Conservation (phyloP, 192 early-diverging fungal species). For the Ambispora gerdemannii region DNA sequence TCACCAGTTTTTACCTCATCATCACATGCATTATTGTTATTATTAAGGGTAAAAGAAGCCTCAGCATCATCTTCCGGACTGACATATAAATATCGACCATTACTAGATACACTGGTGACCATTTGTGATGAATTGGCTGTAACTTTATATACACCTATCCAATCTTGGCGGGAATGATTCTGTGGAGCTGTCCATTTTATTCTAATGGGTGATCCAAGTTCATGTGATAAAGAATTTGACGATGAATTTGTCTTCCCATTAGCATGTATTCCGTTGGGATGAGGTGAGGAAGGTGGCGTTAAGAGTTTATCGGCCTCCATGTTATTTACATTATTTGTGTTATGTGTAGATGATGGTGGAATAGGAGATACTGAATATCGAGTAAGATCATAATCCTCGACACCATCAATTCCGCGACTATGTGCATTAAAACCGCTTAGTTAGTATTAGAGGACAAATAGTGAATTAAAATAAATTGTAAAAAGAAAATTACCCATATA, state of each 20-base stretch:
- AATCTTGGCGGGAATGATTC: constrained; percentile 74
- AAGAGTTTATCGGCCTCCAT: not conserved
- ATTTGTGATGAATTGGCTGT: constrained; percentile 69
- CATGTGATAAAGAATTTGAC: constrained; percentile 39
- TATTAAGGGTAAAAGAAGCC: constrained; percentile 53
- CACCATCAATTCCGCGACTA: constrained; percentile 38
- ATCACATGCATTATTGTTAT: constrained; percentile 45
- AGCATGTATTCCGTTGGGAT: not conserved
- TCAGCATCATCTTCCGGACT: constrained; percentile 49
- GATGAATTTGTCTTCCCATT: not conserved
- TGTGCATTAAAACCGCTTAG: too few relatives aligned
- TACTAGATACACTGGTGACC: constrained; percentile 75
- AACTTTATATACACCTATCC: constrained; percentile 90
- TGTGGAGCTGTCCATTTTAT: constrained; percentile 74
- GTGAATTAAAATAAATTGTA: not conserved
- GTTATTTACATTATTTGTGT: too few relatives aligned
- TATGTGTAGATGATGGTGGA: too few relatives aligned
- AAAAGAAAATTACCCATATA: constrained; percentile 36
- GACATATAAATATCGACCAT: constrained; percentile 67
- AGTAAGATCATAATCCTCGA: constrained; percentile 42
- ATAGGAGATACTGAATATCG: constrained; percentile 35
- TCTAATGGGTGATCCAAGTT: constrained; percentile 73
- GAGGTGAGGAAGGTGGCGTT: not conserved
- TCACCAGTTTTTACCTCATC: constrained; percentile 35
- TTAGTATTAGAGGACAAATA: too few relatives aligned